Conservation (phyloP, 2,329 filamentous ascomycete species). For the Colletotrichum acutatum region DNA sequence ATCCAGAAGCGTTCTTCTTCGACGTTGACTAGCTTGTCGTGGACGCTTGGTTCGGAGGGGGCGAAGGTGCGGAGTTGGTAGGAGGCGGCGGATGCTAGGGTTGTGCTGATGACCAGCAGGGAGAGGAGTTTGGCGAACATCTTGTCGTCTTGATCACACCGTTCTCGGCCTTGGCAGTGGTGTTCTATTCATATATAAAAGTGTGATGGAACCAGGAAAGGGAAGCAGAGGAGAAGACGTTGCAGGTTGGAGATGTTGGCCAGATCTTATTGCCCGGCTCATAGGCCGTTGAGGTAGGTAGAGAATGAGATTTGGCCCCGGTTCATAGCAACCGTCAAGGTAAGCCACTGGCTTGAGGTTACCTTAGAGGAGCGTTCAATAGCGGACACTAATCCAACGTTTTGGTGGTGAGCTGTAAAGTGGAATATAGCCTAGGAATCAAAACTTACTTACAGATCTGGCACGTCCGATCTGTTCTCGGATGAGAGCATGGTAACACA, state of each 20-base stretch:
- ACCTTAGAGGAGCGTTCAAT: background rate
- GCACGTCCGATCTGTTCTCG: too few species aligned
- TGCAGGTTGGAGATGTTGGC: background rate
- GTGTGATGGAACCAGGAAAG: background rate
- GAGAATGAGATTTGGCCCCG: too few species aligned
- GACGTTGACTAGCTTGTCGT: slow-evolving; percentile 43
- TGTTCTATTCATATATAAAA: background rate
- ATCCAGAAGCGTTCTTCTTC: slow-evolving; percentile 42
- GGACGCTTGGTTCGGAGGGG: slow-evolving; percentile 37
- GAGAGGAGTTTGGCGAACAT: background rate
- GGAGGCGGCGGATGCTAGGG: background rate
- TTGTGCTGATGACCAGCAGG: background rate
- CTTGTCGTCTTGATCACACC: background rate
- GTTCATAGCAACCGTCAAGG: background rate
- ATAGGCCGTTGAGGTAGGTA: background rate
- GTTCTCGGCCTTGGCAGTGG: too few species aligned
- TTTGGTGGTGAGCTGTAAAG: background rate
- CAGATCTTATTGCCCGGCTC: background rate
- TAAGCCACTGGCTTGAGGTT: background rate
- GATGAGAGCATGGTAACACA: too few species aligned
- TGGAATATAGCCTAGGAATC: background rate
- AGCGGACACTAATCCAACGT: background rate
- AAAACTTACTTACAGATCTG: background rate
- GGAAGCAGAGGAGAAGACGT: too few species aligned
- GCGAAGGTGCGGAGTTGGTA: slow-evolving; percentile 22